phyloP scores from a whole-genome alignment of 2,329 filamentous ascomycete genomes.

The Harringtonia lauricola region DNA sequence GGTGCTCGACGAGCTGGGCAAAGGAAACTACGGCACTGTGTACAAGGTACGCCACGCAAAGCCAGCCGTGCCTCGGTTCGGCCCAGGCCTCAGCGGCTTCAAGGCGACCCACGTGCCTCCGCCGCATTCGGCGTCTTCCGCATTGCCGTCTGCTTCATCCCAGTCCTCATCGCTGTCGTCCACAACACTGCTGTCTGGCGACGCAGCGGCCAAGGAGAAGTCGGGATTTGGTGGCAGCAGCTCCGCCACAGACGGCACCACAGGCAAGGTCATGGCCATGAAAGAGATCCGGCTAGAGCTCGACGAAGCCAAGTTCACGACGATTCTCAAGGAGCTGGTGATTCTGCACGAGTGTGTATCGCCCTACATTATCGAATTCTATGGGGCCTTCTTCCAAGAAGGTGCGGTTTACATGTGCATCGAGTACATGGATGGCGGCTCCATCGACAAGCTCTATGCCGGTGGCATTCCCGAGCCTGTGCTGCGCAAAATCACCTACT shows the following conservation, averaged over 20 bases:
- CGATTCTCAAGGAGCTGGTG: conserved; percentile 95
- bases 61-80: conserved; percentile 44
- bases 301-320: conserved; percentile 92
- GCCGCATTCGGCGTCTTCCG: conserved; percentile 5
- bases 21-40: conserved; percentile 96
- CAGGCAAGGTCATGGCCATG: conserved; percentile 92
- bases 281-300: conserved; percentile 94
- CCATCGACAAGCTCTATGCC: conserved; percentile 88
- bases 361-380: conserved; percentile 97
- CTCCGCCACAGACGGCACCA: conserved; percentile 32
- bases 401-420: conserved; percentile 99
- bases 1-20: conserved; percentile 83
- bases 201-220: no score
- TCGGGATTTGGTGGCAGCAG: no score
- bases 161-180: conserved; percentile 13
- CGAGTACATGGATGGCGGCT: conserved; percentile 98
- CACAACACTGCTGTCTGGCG: no score
- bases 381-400: conserved; percentile 97
- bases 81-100: conserved; percentile 42
- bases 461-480: conserved; percentile 85
- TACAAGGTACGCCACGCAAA: conserved; percentile 90
- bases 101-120: conserved; percentile 17
- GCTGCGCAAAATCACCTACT: conserved; percentile 79
- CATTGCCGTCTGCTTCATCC: conserved; percentile 19
- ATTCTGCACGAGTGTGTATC: conserved; percentile 91